Conservation (phyloP, 306 rosid species). For the Mucuna pruriens region DNA sequence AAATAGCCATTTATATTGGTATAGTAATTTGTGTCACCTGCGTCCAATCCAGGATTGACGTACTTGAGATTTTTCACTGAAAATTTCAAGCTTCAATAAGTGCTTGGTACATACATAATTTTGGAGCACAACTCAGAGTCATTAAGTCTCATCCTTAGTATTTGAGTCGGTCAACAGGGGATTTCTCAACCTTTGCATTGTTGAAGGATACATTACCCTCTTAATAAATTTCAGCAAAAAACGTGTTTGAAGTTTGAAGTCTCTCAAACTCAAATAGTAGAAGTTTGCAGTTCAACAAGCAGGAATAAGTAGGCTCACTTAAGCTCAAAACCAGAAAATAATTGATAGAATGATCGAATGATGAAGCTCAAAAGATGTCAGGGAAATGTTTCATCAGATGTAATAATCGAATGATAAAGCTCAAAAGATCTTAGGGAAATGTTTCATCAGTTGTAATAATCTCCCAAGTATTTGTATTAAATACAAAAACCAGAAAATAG, state of each 20-base stretch:
- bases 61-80: background rate
- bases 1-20: background rate
- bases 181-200: background rate
- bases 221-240: background rate
- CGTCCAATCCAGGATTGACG: background rate
- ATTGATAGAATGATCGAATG: background rate
- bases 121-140: background rate
- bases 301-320: background rate
- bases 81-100: background rate
- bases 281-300: background rate
- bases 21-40: background rate
- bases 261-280: background rate
- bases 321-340: background rate
- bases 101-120: background rate
- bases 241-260: background rate
- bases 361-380: background rate
- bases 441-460: background rate
- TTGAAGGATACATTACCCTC: background rate
- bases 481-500: too few relatives aligned
- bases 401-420: background rate
- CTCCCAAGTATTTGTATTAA: too few relatives aligned
- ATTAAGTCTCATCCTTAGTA: background rate
- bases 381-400: background rate
- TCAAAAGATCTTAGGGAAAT: background rate
- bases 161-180: background rate